Evolutionary conservation across 768 basidiomycete species (phyloP).

Genomic region (Hygrocybe punicea): DNA sequence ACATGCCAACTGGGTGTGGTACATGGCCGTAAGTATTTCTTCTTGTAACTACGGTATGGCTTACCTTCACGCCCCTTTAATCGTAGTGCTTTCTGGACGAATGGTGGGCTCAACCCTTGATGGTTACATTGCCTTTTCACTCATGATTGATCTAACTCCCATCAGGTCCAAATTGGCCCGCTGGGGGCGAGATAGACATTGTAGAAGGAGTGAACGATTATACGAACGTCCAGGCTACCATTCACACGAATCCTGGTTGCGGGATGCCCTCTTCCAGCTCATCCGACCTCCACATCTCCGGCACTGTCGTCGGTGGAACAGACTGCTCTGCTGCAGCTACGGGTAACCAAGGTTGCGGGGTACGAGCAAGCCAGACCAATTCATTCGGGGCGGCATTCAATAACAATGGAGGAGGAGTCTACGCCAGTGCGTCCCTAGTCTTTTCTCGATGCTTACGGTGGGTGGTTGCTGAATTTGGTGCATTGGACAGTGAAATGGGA

Average conservation of each 20-base stretch:
- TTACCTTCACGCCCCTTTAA: not conserved
- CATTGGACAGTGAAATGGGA: conserved; percentile 68
- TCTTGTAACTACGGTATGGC: not conserved
- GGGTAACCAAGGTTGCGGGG: conserved; percentile 78
- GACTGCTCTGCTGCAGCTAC: conserved; percentile 71
- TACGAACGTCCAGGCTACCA: conserved; percentile 76
- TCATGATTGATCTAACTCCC: not conserved
- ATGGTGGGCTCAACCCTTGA: conserved; percentile 29
- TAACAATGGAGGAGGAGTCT: conserved; percentile 78
- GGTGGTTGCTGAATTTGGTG: conserved; percentile 1
- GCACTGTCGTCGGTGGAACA: conserved; percentile 62
- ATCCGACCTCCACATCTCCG: conserved; percentile 52
- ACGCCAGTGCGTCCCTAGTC: conserved; percentile 65
- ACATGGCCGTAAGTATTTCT: conserved; percentile 64
- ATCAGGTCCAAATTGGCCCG: conserved; percentile 53
- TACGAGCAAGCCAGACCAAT: conserved; percentile 54
- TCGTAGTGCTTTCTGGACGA: conserved; percentile 47
- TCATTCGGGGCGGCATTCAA: conserved; percentile 90
- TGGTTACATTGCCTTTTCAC: not conserved
- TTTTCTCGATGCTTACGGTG: not conserved
- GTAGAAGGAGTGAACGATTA: conserved; percentile 81
- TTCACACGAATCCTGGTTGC: conserved; percentile 76
- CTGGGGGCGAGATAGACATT: conserved; percentile 75
- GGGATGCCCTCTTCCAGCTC: conserved; percentile 49
- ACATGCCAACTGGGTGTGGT: conserved; percentile 89